Conservation (phyloP, 1,284 basidiomycete species). For the Papiliotrema nemorosa region DNA sequence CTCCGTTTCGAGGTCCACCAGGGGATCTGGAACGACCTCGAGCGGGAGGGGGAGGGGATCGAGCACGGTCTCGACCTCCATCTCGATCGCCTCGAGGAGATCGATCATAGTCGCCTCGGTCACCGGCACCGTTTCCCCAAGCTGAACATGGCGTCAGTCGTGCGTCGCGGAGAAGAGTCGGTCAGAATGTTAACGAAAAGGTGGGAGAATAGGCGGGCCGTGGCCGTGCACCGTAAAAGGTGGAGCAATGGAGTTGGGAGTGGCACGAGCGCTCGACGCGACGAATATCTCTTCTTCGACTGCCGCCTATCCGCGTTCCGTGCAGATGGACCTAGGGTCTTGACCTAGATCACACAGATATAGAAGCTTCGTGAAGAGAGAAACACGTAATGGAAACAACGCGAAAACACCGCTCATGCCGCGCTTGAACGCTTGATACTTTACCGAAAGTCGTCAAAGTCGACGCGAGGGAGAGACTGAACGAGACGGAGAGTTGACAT, state of each 20-base stretch:
- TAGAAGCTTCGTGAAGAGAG: slow-evolving; percentile 1
- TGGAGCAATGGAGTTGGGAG: not conserved
- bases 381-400: not conserved
- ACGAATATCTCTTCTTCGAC: no score
- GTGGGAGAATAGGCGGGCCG: not conserved
- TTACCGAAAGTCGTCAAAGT: no score
- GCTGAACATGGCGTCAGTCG: slow-evolving; percentile 24
- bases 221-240: not conserved
- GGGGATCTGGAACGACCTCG: slow-evolving; percentile 3
- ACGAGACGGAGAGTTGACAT: slow-evolving; percentile 27
- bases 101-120: slow-evolving; percentile 15
- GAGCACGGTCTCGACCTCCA: slow-evolving; percentile 17
- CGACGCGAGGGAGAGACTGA: slow-evolving; percentile 1
- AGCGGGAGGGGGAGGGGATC: slow-evolving; percentile 22
- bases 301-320: not conserved
- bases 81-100: slow-evolving; percentile 5
- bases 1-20: slow-evolving; percentile 23
- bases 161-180: slow-evolving; percentile 11
- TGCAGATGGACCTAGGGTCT: not conserved
- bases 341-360: no score
- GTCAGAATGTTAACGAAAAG: not conserved
- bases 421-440: no score
- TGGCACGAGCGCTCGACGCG: no score
- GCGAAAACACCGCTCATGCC: not conserved
- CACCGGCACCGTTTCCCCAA: slow-evolving; percentile 25